phyloP scores from a whole-genome alignment of 352 stramenopile genomes.

The Globisporangium lucens region DNA sequence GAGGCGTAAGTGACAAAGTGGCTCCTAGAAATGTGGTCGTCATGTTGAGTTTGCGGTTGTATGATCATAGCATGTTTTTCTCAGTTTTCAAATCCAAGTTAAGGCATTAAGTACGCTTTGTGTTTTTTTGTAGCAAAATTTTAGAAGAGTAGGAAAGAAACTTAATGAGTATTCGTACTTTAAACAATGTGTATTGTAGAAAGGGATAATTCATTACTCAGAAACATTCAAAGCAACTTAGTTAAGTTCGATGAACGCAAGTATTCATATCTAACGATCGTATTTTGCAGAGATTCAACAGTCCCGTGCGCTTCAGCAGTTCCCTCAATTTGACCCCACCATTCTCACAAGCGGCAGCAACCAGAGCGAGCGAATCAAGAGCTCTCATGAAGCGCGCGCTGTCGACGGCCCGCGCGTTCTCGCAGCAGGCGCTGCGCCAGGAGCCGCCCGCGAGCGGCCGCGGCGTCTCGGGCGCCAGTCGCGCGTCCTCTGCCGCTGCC shows the following conservation, averaged over 20 bases:
- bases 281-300: background rate
- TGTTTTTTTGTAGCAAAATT: background rate
- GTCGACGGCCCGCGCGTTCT: conserved; percentile 42
- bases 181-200: background rate
- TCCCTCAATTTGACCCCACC: background rate
- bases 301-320: background rate
- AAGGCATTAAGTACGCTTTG: background rate
- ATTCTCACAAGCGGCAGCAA: conserved; percentile 5
- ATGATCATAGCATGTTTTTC: background rate
- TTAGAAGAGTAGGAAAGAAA: background rate
- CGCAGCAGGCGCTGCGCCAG: conserved; percentile 55
- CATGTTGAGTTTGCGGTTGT: background rate
- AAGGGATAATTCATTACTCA: no score
- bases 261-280: background rate
- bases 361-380: background rate
- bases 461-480: conserved; percentile 24
- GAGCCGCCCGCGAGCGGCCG: conserved; percentile 33
- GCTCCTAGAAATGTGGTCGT: background rate
- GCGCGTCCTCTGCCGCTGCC: conserved; percentile 12
- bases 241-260: background rate
- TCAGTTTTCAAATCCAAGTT: background rate
- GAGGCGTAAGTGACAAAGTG: background rate
- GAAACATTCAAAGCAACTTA: background rate
- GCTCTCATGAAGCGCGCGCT: conserved; percentile 33
- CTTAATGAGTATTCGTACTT: background rate